Conservation (phyloP, 2,329 filamentous ascomycete genomes). For the Teratosphaeria gauchensis region DNA sequence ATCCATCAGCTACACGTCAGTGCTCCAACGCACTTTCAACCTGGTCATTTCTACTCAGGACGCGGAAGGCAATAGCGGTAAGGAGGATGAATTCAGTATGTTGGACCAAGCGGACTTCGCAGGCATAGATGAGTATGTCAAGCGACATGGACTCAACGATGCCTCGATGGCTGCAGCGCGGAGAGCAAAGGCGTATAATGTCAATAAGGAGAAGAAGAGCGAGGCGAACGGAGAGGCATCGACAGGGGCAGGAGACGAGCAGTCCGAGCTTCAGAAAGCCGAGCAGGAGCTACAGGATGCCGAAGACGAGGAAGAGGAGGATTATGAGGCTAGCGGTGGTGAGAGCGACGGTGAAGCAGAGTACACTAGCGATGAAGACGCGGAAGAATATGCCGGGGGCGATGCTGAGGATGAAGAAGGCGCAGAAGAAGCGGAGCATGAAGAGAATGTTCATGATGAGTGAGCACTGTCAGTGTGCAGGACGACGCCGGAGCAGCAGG, state of each 20-base stretch:
- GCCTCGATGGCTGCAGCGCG: slow-evolving; percentile 52
- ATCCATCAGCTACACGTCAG: slow-evolving; percentile 53
- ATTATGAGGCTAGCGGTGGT: slow-evolving; percentile 24
- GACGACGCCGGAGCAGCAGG: not conserved
- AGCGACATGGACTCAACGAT: slow-evolving; percentile 52
- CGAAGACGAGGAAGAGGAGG: slow-evolving; percentile 26
- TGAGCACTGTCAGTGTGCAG: not conserved
- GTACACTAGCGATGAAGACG: slow-evolving; percentile 21
- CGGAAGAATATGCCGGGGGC: slow-evolving; percentile 14
- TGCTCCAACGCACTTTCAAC: slow-evolving; percentile 58
- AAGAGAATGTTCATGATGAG: slow-evolving; percentile 8
- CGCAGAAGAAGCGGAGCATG: slow-evolving; percentile 12
- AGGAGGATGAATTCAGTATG: slow-evolving; percentile 57
- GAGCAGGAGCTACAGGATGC: slow-evolving; percentile 25
- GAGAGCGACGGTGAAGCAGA: slow-evolving; percentile 26
- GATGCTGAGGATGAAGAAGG: slow-evolving; percentile 14
- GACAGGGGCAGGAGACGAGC: slow-evolving; percentile 13
- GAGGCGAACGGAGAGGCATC: slow-evolving; percentile 13
- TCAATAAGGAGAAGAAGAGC: slow-evolving; percentile 30
- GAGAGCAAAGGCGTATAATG: slow-evolving; percentile 50
- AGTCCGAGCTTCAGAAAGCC: slow-evolving; percentile 22
- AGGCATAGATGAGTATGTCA: slow-evolving; percentile 54
- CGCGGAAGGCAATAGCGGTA: slow-evolving; percentile 31
- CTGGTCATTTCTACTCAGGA: slow-evolving; percentile 41
- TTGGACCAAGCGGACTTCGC: slow-evolving; percentile 54